Evolutionary conservation across 805 yeast genomes (phyloP), one percentile per base, ranked within the genome.

Genomic region (Kockiozyma suomiensis): DNA sequence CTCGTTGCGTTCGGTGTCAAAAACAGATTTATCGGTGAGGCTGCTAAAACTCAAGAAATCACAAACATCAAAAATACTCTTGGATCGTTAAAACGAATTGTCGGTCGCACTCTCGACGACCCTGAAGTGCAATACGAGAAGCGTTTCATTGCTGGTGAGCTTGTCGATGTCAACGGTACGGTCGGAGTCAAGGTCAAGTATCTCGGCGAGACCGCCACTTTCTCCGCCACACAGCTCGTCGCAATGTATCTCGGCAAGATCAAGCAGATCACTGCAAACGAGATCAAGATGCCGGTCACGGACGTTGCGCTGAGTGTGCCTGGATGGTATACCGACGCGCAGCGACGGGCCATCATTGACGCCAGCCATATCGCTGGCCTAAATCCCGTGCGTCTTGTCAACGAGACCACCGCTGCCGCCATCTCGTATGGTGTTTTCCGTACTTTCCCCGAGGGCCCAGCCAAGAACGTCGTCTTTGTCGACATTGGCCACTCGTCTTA

Each of bases 391-490:
- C 89, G 99, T 84, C 85, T 94, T 66, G 96, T 94, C 70, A 94
- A 94, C 77, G 99, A 94, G 76, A 87, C 89, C 68, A 92, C 98
- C 59, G 98, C 99, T 63, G 99, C 99, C 64, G 98, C 97, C 71
- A 97, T 94, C 67, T 96, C 97, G 70, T 96, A 94, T 81, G 99
- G 99, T 82, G 97, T 94, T 63, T 94, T 94, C 87, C 92, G 94
- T 84, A 83, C 88, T 68, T 82, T 94, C 72, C 97, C 98, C 72
- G 98, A 91, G 77, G 96, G 90, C 71, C 88, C 87, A 76, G 53
- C 58, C 25, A 86, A 88, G 80, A 87, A 83, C 72, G 88, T 94
- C 70, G 97, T 96, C 52, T 89, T 94, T 71, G 86, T 94, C 62
- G 99, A 94, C 77, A 89, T 96, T 76, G 99, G 99, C 70, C 96